These are phyloP conservation scores for Galerina marginata DNA, from an alignment of 768 basidiomycete species.

Conservation along the genomic window DNA sequence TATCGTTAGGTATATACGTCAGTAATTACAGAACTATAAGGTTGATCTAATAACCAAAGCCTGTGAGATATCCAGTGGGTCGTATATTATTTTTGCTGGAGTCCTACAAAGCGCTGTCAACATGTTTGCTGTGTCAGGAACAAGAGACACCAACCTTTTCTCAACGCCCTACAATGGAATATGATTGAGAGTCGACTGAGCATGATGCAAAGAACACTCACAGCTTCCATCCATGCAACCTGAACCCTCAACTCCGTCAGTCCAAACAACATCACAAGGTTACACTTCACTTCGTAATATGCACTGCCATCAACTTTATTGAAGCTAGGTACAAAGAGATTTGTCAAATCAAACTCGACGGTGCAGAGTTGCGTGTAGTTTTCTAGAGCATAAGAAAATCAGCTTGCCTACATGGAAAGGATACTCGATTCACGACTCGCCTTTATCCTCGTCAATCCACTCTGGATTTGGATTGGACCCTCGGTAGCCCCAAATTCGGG, in stretches of 20 bases:
- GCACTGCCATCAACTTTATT: no score
- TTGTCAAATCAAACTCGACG: conserved; percentile 30
- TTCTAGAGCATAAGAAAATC: conserved; percentile 15
- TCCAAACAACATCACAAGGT: conserved; percentile 55
- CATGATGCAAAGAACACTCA: conserved; percentile 24
- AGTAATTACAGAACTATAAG: no score
- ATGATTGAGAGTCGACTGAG: neutral
- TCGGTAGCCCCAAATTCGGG: no score
- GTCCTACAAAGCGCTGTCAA: conserved; percentile 25
- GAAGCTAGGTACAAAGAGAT: conserved; percentile 14
- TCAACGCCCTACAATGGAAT: conserved; percentile 12
- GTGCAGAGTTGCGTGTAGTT: conserved; percentile 35
- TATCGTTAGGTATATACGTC: no score
- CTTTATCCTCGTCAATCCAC: conserved; percentile 33
- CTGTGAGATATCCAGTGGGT: conserved; percentile 6
- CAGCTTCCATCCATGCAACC: conserved; percentile 55
- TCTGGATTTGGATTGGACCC: neutral
- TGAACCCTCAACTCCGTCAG: conserved; percentile 58
- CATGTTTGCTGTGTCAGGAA: neutral
- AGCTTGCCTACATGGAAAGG: neutral
- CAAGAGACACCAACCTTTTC: conserved; percentile 4
- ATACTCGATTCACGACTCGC: conserved; percentile 16
- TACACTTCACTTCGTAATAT: conserved; percentile 40
- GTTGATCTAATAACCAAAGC: no score
- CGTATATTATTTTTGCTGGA: conserved; percentile 41